A percentile compares a stretch with the other conserved stretches of the same genome.
These are phyloP conservation scores for Boletellus ananas DNA, from an alignment of 768 basidiomycete genomes.

Conservation along the genomic window DNA sequence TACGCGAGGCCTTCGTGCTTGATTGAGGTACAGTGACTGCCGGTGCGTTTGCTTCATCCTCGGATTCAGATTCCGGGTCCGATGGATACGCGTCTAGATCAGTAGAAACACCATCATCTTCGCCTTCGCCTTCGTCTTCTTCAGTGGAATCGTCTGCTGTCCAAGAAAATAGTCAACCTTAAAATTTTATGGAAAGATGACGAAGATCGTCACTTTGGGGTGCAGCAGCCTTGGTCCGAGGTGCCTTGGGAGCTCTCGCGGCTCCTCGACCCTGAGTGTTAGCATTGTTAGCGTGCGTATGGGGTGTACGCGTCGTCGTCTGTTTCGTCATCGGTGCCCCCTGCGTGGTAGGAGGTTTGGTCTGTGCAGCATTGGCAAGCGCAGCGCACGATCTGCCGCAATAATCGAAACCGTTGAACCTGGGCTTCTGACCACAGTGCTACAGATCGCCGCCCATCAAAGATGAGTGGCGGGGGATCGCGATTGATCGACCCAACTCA, in stretches of 20 bases:
- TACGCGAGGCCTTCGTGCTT: slow-evolving; percentile 10
- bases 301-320: slow-evolving; percentile 12
- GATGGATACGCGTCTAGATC: slow-evolving; percentile 33
- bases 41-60: slow-evolving; percentile 17
- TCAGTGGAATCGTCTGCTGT: slow-evolving; percentile 23
- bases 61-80: slow-evolving; percentile 25
- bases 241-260: slow-evolving; percentile 15
- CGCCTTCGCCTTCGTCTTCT: slow-evolving; percentile 20
- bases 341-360: slow-evolving; percentile 15
- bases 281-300: slow-evolving; percentile 5
- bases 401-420: slow-evolving; percentile 55
- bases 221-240: slow-evolving; percentile 9
- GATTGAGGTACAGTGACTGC: slow-evolving; percentile 6
- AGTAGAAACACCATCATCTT: slow-evolving; percentile 20
- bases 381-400: slow-evolving; percentile 64
- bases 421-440: slow-evolving; percentile 58
- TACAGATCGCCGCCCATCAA: slow-evolving; percentile 25
- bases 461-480: slow-evolving; percentile 21
- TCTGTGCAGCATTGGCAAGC: slow-evolving; percentile 34
- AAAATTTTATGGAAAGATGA: slow-evolving; percentile 5
- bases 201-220: slow-evolving; percentile 21
- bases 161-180: slow-evolving; percentile 8
- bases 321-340: slow-evolving; percentile 15
- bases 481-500: slow-evolving; percentile 30
- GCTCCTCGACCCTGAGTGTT: not conserved